Evolutionary conservation across 306 rosid species (phyloP), one percentile per base, ranked within the genome.

Genomic region (Mimosa bimucronata): DNA sequence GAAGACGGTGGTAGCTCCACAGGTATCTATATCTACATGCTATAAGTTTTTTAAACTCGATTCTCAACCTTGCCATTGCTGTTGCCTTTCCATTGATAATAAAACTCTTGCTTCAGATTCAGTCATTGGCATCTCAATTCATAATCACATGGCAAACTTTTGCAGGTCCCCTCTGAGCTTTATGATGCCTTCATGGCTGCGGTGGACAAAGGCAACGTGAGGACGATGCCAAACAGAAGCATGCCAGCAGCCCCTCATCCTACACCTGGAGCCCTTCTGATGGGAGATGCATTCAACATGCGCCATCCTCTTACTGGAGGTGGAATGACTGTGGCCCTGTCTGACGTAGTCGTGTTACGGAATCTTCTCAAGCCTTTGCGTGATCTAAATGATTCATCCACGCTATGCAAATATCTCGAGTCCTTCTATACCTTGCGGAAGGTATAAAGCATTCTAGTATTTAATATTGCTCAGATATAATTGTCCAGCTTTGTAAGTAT

Each of bases 201-300:
- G 12, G 89, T 92, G 31, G 90, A 91, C 75, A 90, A 89, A 75
- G 97, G 97, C 79, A 88, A 86, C 83, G 84, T 92, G 48, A 85
- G 97, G 88, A 94, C 97, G 82, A 94, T 94, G 98, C 97, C 98
- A 60, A 94, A 92, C 80, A 86, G 98, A 89, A 92, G 97, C 92
- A 92, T 94, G 97, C 97, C 97, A 18, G 98, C 98, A 3, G 90
- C 89, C 82, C 97, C 98, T 76, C 76, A 87, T 73, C 95, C 97
- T 64, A 92, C 98, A 31, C 97, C 97, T 1, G 98, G 98, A 79
- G 98, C 98, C 65, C 82, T 94, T 74, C 76, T 94, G 61, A 92
- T 94, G 98, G 97, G 98, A 48, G 98, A 94, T 81, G 98, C 98
- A 48, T 92, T 94, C 88, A 94, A 94, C 83, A 94, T 94, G 98